Base-by-base conservation (phyloP, 2,329 filamentous ascomycete species). In the Colletotrichum ledebouriae region DNA sequence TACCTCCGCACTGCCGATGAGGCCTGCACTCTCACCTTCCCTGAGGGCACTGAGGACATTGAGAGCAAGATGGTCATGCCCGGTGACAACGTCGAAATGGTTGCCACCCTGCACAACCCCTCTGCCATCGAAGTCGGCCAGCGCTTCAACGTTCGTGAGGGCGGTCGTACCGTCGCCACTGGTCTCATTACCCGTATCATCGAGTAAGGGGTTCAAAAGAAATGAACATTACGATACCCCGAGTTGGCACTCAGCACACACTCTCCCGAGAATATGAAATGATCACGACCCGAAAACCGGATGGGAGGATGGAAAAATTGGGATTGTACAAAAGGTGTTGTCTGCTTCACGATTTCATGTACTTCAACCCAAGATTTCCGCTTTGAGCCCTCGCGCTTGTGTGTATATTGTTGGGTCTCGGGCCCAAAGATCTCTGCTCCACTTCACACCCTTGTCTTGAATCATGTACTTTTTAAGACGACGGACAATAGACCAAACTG, bases 61-160 rank as follows among this genome's bases (percentile, higher is more conserved):
- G 79, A 86, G 72, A 84, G 83, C 81, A 94, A 93, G 87, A 92
- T 94, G 85, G 91, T 98, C 82, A 97, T 97, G 94, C 96, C 96
- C 59, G 96, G 96, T 81, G 96, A 99, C 88, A 99, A 99, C 83
- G 90, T 97, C 73, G 96, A 99, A 87, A 98, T 99, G 94, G 85
- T 96, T 72, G 92, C 94, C 80, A 89, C 91, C 76, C 90, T 97
- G 78, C 89, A 94, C 82, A 86, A 92, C 82, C 93, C 95, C 71
- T 89, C 97, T 76, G 95, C 95, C 69, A 83, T 98, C 72, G 96
- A 99, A 85, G 84, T 89, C 71, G 95, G 96, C 75, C 94, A 98
- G 86, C 93, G 96, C 76, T 96, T 99, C 89, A 99, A 98, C 87
- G 90, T 99, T 79, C 93, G 96, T 83, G 96, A 99, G 86, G 96